phyloP scores from a whole-genome alignment of 2,329 filamentous ascomycete genomes.

The Hypoxylon rubiginosum region DNA sequence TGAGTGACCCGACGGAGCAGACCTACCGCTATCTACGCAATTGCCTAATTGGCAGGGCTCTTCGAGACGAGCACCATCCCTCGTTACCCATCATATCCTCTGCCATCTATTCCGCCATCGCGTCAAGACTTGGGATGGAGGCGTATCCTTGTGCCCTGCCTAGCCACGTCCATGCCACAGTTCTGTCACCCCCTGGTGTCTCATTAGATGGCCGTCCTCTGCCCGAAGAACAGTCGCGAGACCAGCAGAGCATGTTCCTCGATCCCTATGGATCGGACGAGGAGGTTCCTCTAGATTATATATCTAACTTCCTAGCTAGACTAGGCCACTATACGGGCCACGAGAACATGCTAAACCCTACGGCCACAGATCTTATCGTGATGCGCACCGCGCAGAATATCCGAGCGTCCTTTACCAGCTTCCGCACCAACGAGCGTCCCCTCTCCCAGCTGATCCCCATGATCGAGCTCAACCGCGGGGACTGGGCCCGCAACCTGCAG shows the following conservation, averaged over 20 bases:
- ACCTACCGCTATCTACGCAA: slow-evolving; percentile 87
- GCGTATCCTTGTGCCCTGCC: slow-evolving; percentile 86
- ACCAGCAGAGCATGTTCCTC: slow-evolving; percentile 77
- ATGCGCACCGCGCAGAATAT: slow-evolving; percentile 86
- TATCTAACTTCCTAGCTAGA: slow-evolving; percentile 71
- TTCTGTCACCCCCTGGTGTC: slow-evolving; percentile 71
- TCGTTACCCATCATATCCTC: slow-evolving; percentile 89
- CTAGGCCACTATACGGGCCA: slow-evolving; percentile 59
- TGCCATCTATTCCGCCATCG: slow-evolving; percentile 87
- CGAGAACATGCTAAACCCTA: slow-evolving; percentile 72
- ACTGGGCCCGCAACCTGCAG: slow-evolving; percentile 68
- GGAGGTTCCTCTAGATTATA: slow-evolving; percentile 72
- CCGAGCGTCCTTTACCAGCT: slow-evolving; percentile 74
- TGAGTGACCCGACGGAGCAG: slow-evolving; percentile 68
- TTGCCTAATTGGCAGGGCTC: slow-evolving; percentile 86
- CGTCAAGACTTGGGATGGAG: slow-evolving; percentile 78
- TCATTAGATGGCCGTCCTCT: slow-evolving; percentile 68
- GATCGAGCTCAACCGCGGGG: slow-evolving; percentile 57
- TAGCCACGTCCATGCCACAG: slow-evolving; percentile 85
- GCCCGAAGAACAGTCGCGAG: slow-evolving; percentile 56
- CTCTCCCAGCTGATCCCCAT: slow-evolving; percentile 56
- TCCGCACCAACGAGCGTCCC: slow-evolving; percentile 54
- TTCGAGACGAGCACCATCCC: slow-evolving; percentile 79
- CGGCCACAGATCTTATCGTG: slow-evolving; percentile 75
- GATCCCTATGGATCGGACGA: slow-evolving; percentile 81